phyloP scores from a whole-genome alignment of 139 green algal genomes.

The Tetraselmis striata region DNA sequence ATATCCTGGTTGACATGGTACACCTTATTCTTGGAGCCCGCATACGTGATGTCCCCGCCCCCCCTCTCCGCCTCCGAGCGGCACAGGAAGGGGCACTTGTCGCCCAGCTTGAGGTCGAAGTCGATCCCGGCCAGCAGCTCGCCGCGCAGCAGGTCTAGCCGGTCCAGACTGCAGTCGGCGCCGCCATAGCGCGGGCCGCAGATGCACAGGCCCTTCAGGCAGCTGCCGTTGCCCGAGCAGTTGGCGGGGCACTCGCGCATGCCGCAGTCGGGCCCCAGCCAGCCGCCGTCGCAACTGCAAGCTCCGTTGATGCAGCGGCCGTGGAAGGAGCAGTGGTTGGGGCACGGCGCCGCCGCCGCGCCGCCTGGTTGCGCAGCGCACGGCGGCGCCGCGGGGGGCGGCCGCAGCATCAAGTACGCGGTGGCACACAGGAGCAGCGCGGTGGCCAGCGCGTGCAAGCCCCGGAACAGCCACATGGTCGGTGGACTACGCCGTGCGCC shows the following conservation, averaged over 20 bases:
- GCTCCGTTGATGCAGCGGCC: background rate
- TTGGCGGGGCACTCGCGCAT: background rate
- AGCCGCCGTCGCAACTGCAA: conserved; percentile 7
- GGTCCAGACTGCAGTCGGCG: conserved; percentile 1
- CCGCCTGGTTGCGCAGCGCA: no score
- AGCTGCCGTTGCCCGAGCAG: background rate
- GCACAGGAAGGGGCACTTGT: conserved; percentile 9
- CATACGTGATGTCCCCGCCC: background rate
- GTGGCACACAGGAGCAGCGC: background rate
- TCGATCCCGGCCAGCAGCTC: conserved; percentile 6
- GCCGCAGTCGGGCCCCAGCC: conserved; percentile 5
- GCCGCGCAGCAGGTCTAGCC: background rate
- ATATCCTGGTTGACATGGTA: background rate
- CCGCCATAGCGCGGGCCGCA: background rate
- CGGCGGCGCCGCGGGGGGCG: no score
- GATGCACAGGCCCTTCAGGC: conserved; percentile 2
- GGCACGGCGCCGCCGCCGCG: background rate
- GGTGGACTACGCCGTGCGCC: no score
- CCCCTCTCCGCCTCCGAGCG: background rate
- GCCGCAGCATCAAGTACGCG: background rate
- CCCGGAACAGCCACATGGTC: background rate
- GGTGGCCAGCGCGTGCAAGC: background rate
- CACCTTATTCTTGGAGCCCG: background rate
- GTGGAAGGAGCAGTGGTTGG: background rate
- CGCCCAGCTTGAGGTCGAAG: conserved; percentile 1